phyloP scores from a whole-genome alignment of 768 basidiomycete genomes.

The Clavulina sp. region DNA sequence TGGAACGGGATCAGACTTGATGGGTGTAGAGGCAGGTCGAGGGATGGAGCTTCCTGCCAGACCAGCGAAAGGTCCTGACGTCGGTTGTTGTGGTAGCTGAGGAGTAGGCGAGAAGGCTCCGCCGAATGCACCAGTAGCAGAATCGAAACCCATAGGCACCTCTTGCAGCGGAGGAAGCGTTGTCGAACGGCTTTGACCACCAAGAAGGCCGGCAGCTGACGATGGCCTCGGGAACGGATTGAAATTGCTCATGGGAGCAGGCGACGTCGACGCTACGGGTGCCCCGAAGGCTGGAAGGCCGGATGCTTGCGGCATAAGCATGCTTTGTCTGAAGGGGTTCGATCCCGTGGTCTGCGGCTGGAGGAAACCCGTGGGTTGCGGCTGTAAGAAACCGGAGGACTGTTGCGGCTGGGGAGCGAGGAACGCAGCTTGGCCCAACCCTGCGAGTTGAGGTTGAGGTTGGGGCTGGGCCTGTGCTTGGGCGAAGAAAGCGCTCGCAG shows the following conservation, averaged over 20 bases:
- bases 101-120: no score
- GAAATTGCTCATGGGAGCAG: conserved; percentile 11
- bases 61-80: no score
- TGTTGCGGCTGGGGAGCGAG: conserved; percentile 22
- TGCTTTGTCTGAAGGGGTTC: conserved; percentile 76
- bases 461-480: neutral
- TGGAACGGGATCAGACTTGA: conserved; percentile 18
- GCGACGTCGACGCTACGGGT: conserved; percentile 10
- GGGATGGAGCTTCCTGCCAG: no score
- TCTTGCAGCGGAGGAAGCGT: neutral
- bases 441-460: no score
- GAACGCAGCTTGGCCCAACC: neutral
- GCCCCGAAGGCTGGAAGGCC: conserved; percentile 32
- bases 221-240: conserved; percentile 12
- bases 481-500: neutral
- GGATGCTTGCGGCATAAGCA: conserved; percentile 47
- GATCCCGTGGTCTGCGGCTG: conserved; percentile 26
- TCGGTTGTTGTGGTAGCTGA: no score
- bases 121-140: no score
- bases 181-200: neutral
- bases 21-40: conserved; percentile 59
- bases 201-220: conserved; percentile 10
- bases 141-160: no score
- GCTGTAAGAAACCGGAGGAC: conserved; percentile 13
- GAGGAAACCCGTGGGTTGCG: conserved; percentile 24